Evolutionary conservation across 2,329 filamentous ascomycete genomes (phyloP).

Genomic region (Ceratocystis cacaofunesta): DNA sequence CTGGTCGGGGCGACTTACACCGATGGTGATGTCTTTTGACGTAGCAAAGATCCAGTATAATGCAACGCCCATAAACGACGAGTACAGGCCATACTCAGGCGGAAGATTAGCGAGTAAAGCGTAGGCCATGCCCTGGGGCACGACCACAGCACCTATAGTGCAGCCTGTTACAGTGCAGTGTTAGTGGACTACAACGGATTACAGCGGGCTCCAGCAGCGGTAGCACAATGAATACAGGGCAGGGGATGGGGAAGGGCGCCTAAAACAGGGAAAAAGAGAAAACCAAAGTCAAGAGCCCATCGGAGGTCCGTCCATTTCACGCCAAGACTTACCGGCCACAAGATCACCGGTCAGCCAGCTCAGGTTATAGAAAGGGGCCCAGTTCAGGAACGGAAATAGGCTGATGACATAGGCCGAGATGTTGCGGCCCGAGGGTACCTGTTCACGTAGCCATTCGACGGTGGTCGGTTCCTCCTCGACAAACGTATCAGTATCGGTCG

Average conservation of each 20-base stretch:
- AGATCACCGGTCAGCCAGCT: slow-evolving; percentile 84
- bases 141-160: slow-evolving; percentile 38
- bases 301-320: not conserved
- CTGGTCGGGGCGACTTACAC: slow-evolving; percentile 39
- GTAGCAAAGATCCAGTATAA: slow-evolving; percentile 98
- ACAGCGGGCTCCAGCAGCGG: not conserved
- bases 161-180: slow-evolving; percentile 20
- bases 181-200: not conserved
- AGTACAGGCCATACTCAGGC: slow-evolving; percentile 39
- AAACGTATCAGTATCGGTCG: slow-evolving; percentile 52
- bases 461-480: slow-evolving; percentile 68
- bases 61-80: slow-evolving; percentile 88
- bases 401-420: slow-evolving; percentile 47
- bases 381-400: slow-evolving; percentile 77
- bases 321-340: slow-evolving; percentile 43
- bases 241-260: not conserved
- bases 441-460: slow-evolving; percentile 52
- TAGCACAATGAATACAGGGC: not conserved
- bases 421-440: slow-evolving; percentile 44
- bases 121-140: slow-evolving; percentile 42
- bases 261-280: not conserved
- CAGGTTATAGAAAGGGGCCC: slow-evolving; percentile 77
- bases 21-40: slow-evolving; percentile 96
- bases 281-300: not conserved
- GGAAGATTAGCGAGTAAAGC: slow-evolving; percentile 34